Percentiles rank a stretch among this genome's conserved stretches.
phyloP scores from a whole-genome alignment of 768 basidiomycete genomes.

The Cystobasidium ongulense region DNA sequence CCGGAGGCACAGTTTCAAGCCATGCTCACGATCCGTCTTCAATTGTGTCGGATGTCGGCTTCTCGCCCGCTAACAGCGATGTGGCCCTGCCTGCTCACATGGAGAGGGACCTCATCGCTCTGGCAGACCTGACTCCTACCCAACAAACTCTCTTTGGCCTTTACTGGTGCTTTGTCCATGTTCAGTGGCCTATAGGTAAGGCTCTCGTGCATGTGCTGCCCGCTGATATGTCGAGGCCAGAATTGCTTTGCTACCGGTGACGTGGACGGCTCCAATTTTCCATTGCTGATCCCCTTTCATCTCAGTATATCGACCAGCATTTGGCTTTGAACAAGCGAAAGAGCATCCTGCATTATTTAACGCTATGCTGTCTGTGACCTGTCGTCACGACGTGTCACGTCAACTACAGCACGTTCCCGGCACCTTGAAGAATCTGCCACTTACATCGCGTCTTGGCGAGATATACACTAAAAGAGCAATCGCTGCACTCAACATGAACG shows the following conservation, averaged over 20 bases:
- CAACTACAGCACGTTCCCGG: conserved; percentile 1
- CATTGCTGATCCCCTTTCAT: not conserved
- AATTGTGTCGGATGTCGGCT: not conserved
- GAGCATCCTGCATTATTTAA: not conserved
- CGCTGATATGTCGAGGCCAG: not conserved
- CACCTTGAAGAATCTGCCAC: not conserved
- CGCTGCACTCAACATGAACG: not conserved
- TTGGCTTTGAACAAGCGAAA: not conserved
- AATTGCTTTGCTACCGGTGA: no score
- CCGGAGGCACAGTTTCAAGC: not conserved
- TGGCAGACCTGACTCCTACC: not conserved
- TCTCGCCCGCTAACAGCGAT: not conserved
- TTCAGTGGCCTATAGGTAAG: conserved; percentile 1
- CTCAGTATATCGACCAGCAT: not conserved
- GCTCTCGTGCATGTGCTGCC: not conserved
- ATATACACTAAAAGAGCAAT: conserved; percentile 9
- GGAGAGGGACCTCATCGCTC: not conserved
- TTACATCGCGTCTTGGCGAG: not conserved
- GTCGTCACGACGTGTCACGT: not conserved
- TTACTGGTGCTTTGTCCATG: conserved; percentile 1
- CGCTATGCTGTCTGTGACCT: not conserved
- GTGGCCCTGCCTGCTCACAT: not conserved
- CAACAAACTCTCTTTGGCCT: not conserved
- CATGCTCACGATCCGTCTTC: not conserved
- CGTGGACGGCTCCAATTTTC: not conserved